Evolutionary conservation across 345 rosid genomes (phyloP), one percentile per base, ranked within the genome.

Genomic region (Salix koriyanagi): DNA sequence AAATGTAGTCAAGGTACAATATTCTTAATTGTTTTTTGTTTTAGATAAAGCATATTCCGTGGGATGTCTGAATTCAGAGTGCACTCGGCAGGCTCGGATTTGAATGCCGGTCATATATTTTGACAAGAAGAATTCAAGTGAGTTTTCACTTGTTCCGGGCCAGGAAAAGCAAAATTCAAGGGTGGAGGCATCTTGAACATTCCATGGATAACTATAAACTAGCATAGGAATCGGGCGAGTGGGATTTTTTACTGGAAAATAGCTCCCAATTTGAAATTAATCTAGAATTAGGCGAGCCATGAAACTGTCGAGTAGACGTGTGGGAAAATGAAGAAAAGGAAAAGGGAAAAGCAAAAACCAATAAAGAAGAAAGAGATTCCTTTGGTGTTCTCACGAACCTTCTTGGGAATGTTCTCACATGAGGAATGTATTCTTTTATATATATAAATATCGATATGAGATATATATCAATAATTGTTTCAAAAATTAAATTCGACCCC

Each of bases 1-100:
- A 52, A 2, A 1, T 52, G 0, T 19, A 52, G 7, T 7, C 0
- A 52, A 2, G 7, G n/a, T 2, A 6, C 19, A 50, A 0, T 15
- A 0, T 6, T 1, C 1, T 16, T 50, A 15, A 16, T 50, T n/a
- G n/a, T n/a, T 0, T 41, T 6, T 19, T 21, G 1, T 21, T 54
- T 2, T 7, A 7, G 7, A 54, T 7, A 21, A 41, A 2, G 4
- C 4, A 54, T 21, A 2, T 21, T 54, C n/a, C 4, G 25, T 54
- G 25, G 25, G 61, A 3, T 7, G n/a, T 52, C 7, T 52, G 58
- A 52, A 19, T 52, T 42, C 46, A 42, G 46, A 42, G 23, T 7
- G 58, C 25, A 19, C 0, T 0, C 60, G 11, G 60, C 2, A 54
- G 25, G 25, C n/a, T 54, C n/a, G 10, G 25, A 54, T 7, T 54